Percentiles rank a stretch among this genome's conserved stretches.
Conservation (phyloP, 768 basidiomycete species). For the Tricholoma terreum region DNA sequence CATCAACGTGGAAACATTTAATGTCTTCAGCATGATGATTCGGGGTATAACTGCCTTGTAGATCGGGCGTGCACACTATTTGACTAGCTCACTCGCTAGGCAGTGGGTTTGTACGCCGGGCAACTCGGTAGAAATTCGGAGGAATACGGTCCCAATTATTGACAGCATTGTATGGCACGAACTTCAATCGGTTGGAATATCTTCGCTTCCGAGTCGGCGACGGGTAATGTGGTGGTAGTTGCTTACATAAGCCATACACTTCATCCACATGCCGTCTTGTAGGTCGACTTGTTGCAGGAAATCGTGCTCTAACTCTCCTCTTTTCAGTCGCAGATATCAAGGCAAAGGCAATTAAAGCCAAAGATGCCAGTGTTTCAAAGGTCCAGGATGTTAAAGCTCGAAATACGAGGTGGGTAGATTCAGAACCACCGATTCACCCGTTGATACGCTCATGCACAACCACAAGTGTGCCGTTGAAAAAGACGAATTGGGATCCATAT, state of each 20-base stretch:
- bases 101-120: too few relatives aligned
- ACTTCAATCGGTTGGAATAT: too few relatives aligned
- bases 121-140: too few relatives aligned
- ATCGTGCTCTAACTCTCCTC: background rate
- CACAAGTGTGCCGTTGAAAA: constrained; percentile 51
- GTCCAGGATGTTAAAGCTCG: constrained; percentile 55
- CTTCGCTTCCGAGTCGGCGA: too few relatives aligned
- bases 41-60: too few relatives aligned
- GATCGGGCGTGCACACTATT: too few relatives aligned
- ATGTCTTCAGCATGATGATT: too few relatives aligned
- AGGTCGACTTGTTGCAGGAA: constrained; percentile 8
- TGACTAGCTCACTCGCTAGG: too few relatives aligned
- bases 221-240: too few relatives aligned
- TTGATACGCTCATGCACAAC: background rate
- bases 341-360: constrained; percentile 60
- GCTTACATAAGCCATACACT: background rate
- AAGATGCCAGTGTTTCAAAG: constrained; percentile 51
- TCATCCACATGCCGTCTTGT: constrained; percentile 29
- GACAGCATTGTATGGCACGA: too few relatives aligned
- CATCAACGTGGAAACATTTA: too few relatives aligned
- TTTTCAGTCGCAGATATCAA: constrained; percentile 61
- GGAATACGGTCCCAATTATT: too few relatives aligned
- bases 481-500: constrained; percentile 63
- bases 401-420: constrained; percentile 40
- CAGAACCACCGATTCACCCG: background rate